Conservation (phyloP, 352 stramenopile species). For the Phytophthora colocasiae region DNA sequence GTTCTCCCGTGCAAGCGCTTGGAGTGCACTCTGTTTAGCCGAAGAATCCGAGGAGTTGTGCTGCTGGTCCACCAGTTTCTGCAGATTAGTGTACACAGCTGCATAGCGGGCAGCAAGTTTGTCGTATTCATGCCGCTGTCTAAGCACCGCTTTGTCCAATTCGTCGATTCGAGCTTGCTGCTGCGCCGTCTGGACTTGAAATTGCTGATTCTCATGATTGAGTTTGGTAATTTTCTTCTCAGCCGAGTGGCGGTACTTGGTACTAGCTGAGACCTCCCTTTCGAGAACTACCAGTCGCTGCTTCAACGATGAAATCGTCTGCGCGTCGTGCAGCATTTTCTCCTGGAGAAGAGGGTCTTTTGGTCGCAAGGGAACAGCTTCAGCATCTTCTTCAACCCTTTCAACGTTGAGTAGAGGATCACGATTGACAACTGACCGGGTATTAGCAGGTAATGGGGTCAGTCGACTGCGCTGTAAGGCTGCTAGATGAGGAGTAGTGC, state of each 20-base stretch:
- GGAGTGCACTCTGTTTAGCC: conserved; percentile 51
- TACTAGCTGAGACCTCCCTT: conserved; percentile 42
- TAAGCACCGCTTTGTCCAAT: conserved; percentile 47
- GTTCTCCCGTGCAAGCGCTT: conserved; percentile 72
- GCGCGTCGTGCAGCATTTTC: conserved; percentile 41
- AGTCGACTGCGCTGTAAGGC: conserved; percentile 63
- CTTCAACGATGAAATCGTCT: conserved; percentile 55
- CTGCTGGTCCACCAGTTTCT: conserved; percentile 59
- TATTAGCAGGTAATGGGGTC: conserved; percentile 63
- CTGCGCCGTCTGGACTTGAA: conserved; percentile 45
- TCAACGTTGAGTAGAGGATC: conserved; percentile 9
- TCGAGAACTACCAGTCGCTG: conserved; percentile 55
- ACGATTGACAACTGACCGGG: conserved; percentile 43
- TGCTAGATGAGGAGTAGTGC: conserved; percentile 47
- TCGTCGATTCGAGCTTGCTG: conserved; percentile 52
- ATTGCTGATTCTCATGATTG: conserved; percentile 45
- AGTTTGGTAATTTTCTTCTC: conserved; percentile 52
- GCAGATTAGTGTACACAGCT: conserved; percentile 57
- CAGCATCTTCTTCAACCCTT: no score
- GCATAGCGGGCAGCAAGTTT: conserved; percentile 72
- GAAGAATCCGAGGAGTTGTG: conserved; percentile 22
- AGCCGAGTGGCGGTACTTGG: conserved; percentile 33
- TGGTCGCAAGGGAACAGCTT: conserved; percentile 1
- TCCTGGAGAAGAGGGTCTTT: conserved; percentile 27
- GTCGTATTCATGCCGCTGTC: conserved; percentile 70